Conservation (phyloP, 1,284 basidiomycete species). For the Ganoderma leucocontextum region DNA sequence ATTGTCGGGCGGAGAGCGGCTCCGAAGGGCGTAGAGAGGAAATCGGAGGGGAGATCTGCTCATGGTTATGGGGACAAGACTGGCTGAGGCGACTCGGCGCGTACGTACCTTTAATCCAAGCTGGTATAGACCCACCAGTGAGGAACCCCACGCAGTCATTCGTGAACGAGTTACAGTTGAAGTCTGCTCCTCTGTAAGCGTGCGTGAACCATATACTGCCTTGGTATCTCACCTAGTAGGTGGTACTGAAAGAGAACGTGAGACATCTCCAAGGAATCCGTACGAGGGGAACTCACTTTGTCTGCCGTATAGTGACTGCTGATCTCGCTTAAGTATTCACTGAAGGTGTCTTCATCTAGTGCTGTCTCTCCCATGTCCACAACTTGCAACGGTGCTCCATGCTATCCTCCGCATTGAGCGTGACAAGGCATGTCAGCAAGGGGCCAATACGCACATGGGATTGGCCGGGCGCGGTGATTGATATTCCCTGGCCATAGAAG, state of each 20-base stretch:
- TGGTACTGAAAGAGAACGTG: conserved; percentile 70
- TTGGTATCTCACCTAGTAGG: conserved; percentile 69
- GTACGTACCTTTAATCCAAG: conserved; percentile 74
- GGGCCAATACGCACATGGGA: conserved; percentile 70
- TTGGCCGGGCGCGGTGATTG: conserved; percentile 68
- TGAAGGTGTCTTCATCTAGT: conserved; percentile 85
- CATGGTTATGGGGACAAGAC: neutral
- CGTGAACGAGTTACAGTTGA: conserved; percentile 93
- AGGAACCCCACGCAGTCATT: conserved; percentile 88
- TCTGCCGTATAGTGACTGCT: conserved; percentile 84
- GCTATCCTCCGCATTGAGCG: conserved; percentile 44
- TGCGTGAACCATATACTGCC: too few species aligned
- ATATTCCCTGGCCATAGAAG: conserved; percentile 91
- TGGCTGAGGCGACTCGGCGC: neutral
- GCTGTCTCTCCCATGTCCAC: conserved; percentile 85
- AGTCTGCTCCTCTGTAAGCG: conserved; percentile 55
- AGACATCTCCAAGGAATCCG: conserved; percentile 7
- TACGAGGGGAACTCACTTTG: conserved; percentile 60
- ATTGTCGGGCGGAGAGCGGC: conserved; percentile 88
- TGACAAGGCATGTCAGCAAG: neutral
- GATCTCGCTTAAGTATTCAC: conserved; percentile 83
- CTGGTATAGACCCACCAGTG: conserved; percentile 81
- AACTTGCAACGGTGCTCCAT: conserved; percentile 80
- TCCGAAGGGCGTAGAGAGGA: conserved; percentile 91
- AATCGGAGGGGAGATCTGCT: conserved; percentile 86